These are phyloP conservation scores for Trichoderma endophyticum DNA, from an alignment of 2,329 filamentous ascomycete species.

Conservation along the genomic window DNA sequence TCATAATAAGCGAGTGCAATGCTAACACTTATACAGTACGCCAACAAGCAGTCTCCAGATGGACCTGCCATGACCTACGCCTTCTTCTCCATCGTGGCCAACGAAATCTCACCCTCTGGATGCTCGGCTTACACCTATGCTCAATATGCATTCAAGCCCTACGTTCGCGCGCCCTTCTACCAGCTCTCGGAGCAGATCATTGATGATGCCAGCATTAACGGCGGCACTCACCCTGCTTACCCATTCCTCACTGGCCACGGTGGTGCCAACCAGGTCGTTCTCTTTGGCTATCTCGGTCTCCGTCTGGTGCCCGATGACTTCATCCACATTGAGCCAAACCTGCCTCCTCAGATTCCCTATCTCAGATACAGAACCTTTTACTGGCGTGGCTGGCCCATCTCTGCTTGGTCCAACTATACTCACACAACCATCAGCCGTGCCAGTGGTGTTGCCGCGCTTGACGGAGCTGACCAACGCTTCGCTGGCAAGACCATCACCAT, in stretches of 20 bases:
- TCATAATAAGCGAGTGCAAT: slow-evolving; percentile 47
- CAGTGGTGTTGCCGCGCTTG: slow-evolving; percentile 38
- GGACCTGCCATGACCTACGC: slow-evolving; percentile 73
- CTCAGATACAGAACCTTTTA: slow-evolving; percentile 38
- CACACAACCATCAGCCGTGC: slow-evolving; percentile 28
- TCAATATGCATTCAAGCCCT: slow-evolving; percentile 60
- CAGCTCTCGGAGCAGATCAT: slow-evolving; percentile 67
- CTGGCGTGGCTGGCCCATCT: slow-evolving; percentile 30
- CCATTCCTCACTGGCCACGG: slow-evolving; percentile 71
- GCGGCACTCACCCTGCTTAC: slow-evolving; percentile 51
- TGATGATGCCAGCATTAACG: slow-evolving; percentile 60
- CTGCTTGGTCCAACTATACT: slow-evolving; percentile 26
- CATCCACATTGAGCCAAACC: slow-evolving; percentile 57
- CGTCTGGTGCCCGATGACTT: slow-evolving; percentile 57
- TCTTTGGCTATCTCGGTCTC: slow-evolving; percentile 66
- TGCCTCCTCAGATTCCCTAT: slow-evolving; percentile 54
- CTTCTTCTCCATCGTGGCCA: slow-evolving; percentile 65
- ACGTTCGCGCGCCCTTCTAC: slow-evolving; percentile 64
- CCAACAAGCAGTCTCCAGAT: slow-evolving; percentile 43
- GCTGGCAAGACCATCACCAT: slow-evolving; percentile 55
- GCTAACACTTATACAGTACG: slow-evolving; percentile 36
- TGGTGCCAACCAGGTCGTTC: slow-evolving; percentile 63
- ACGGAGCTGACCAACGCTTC: slow-evolving; percentile 54
- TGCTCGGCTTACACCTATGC: slow-evolving; percentile 67
- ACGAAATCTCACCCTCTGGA: slow-evolving; percentile 62